Evolutionary conservation across 2,329 filamentous ascomycete species (phyloP), one percentile per base, ranked within the genome.

Genomic region (Talaromyces funiculosus): DNA sequence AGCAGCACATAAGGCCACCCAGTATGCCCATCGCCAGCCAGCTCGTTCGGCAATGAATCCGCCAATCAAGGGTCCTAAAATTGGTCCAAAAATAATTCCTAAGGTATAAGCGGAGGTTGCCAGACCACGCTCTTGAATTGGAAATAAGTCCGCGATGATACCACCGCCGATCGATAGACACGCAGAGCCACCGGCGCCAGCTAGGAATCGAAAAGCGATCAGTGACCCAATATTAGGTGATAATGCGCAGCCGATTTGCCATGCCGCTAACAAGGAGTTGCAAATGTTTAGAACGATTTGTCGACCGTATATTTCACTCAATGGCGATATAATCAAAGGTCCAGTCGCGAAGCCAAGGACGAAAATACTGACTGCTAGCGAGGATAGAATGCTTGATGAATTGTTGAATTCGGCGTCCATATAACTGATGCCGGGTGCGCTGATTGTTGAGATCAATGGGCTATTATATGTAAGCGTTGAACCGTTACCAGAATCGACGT

Each of bases 31-130:
- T 26, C 51, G 31, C 51, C 51, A 53, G 16, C 53, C 53, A 43
- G 38, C 53, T 43, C 38, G 43, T 14, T 53, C 7, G 14, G 53
- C 53, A 51, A 80, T 77, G 64, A 73, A 81, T 4, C 76, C 77
- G 2, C 77, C 75, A 5, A 77, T 72, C 4, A 80, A 70, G 1
- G 78, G 78, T 45, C 57, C 57, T 7, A 67, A 38, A 7, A 63
- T 55, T 2, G 60, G 58, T 66, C 71, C 68, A 16, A 67, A 65
- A 26, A 75, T 72, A 10, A 76, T 77, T 0, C 75, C 75, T 66
- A 76, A 78, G 0, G 79, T 77, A 61, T 81, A 80, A 0, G 81
- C 64, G 0, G 79, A 79, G 56, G 81, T 81, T 7, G 75, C 75
- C 47, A 74, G 78, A 0, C 77, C 76, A 38, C 76, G 69, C 62